These are phyloP conservation scores for Amanita pallidorosea DNA, from an alignment of 768 basidiomycete genomes.

Conservation along the genomic window DNA sequence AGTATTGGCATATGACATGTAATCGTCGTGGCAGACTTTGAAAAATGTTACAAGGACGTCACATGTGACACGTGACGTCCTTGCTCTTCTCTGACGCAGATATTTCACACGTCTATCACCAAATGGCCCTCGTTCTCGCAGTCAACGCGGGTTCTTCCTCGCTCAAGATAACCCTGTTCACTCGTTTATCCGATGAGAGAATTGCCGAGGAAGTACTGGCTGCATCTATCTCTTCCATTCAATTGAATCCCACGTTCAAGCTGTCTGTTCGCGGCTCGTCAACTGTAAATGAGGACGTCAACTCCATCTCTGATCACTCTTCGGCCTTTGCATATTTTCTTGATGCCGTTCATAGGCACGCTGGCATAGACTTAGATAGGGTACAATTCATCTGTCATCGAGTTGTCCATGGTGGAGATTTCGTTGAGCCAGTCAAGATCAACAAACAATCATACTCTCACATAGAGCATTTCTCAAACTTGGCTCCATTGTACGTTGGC, in stretches of 20 bases:
- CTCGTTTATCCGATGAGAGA: conserved; percentile 8
- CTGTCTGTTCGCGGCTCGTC: conserved; percentile 30
- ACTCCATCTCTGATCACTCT: conserved; percentile 42
- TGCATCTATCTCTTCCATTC: conserved; percentile 47
- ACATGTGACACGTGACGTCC: no score
- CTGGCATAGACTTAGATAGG: conserved; percentile 27
- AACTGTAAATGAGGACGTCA: conserved; percentile 9
- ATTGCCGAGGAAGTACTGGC: conserved; percentile 35
- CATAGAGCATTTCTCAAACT: conserved; percentile 62
- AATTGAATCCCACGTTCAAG: conserved; percentile 41
- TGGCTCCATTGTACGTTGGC: conserved; percentile 64
- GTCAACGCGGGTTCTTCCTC: conserved; percentile 81
- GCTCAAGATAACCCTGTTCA: conserved; percentile 70
- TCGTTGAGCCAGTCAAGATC: conserved; percentile 59
- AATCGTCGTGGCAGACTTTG: no score
- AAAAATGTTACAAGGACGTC: no score
- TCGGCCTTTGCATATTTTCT: conserved; percentile 57
- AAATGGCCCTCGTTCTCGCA: conserved; percentile 25
- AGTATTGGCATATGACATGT: no score
- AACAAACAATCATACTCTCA: conserved; percentile 59
- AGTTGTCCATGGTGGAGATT: conserved; percentile 84
- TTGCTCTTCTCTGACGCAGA: no score
- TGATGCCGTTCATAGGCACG: conserved; percentile 28
- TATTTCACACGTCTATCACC: no score
- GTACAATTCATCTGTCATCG: conserved; percentile 60